A percentile compares a stretch with the other conserved stretches of the same genome.
These are phyloP conservation scores for Prosopis cineraria DNA, from an alignment of 306 rosid species.

Conservation along the genomic window DNA sequence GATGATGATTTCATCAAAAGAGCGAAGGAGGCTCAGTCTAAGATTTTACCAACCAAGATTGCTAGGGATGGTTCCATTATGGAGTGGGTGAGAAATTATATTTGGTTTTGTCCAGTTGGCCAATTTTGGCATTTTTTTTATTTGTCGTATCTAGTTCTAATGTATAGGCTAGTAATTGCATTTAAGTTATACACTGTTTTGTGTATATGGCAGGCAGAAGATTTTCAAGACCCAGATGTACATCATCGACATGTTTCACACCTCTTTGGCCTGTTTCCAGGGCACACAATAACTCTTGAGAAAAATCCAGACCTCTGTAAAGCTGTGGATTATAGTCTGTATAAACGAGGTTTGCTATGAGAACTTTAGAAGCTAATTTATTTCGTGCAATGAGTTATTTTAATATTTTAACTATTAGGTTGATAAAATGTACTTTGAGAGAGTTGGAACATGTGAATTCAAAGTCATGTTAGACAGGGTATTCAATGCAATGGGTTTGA, in stretches of 20 bases:
- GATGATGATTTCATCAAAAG: conserved; percentile 60
- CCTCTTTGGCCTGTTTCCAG: conserved; percentile 89
- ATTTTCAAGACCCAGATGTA: conserved; percentile 79
- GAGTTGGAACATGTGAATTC: neutral
- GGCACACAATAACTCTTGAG: conserved; percentile 73
- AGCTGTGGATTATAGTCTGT: conserved; percentile 67
- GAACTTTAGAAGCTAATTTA: conserved; percentile 26
- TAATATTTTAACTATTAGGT: conserved; percentile 9
- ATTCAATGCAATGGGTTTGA: neutral
- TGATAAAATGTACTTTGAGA: neutral
- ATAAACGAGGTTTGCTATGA: conserved; percentile 72
- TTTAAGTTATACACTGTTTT: conserved; percentile 15
- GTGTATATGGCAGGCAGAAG: conserved; percentile 64
- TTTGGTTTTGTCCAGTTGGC: neutral
- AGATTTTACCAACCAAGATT: conserved; percentile 70
- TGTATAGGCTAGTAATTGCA: conserved; percentile 5
- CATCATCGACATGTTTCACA: conserved; percentile 88
- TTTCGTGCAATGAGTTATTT: conserved; percentile 4
- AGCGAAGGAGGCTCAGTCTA: conserved; percentile 60
- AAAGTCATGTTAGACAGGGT: neutral
- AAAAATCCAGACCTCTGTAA: conserved; percentile 78
- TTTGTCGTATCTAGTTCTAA: conserved; percentile 7
- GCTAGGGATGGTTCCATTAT: conserved; percentile 87
- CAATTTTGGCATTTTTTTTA: neutral
- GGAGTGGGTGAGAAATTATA: conserved; percentile 81